A percentile compares a stretch with the other conserved stretches of the same genome.
phyloP scores from a whole-genome alignment of 106 monocot genomes.

The Apostasia ramifera region DNA sequence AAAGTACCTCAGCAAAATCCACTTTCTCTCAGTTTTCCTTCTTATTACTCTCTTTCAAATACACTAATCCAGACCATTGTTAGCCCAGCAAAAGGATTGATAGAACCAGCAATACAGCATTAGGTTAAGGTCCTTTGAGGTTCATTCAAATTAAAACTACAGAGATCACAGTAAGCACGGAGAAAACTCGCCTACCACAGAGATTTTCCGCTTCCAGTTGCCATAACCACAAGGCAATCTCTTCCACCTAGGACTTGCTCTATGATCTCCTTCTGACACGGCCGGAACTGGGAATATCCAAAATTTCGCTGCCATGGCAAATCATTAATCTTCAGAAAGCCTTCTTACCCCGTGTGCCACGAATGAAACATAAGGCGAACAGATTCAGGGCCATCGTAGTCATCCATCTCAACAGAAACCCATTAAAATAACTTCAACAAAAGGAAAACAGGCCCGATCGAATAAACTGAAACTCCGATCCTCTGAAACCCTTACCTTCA shows the following conservation, averaged over 20 bases:
- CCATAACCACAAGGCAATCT: conserved; percentile 92
- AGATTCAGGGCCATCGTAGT: too few species aligned
- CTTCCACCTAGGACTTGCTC: conserved; percentile 46
- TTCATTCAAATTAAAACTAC: too few species aligned
- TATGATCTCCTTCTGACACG: conserved; percentile 85
- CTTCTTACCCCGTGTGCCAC: too few species aligned
- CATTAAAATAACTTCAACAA: background rate
- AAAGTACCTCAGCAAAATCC: too few species aligned
- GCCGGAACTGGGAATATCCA: conserved; percentile 65
- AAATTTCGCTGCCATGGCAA: conserved; percentile 52
- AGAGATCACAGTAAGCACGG: background rate
- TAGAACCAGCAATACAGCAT: too few species aligned
- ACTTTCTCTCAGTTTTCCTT: too few species aligned
- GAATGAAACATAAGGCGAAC: too few species aligned
- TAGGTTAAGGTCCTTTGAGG: too few species aligned
- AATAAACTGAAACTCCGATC: background rate
- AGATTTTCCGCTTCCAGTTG: conserved; percentile 96
- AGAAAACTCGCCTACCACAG: conserved; percentile 42
- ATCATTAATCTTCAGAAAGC: background rate
- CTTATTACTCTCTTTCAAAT: too few species aligned
- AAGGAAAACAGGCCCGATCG: background rate
- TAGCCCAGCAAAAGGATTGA: too few species aligned
- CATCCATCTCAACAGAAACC: background rate
- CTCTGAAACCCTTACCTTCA: conserved; percentile 3
- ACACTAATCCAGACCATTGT: too few species aligned